Percentiles rank a stretch among this genome's conserved stretches.
These are phyloP conservation scores for Fonsecaea nubica DNA, from an alignment of 2,329 filamentous ascomycete species.

Conservation along the genomic window DNA sequence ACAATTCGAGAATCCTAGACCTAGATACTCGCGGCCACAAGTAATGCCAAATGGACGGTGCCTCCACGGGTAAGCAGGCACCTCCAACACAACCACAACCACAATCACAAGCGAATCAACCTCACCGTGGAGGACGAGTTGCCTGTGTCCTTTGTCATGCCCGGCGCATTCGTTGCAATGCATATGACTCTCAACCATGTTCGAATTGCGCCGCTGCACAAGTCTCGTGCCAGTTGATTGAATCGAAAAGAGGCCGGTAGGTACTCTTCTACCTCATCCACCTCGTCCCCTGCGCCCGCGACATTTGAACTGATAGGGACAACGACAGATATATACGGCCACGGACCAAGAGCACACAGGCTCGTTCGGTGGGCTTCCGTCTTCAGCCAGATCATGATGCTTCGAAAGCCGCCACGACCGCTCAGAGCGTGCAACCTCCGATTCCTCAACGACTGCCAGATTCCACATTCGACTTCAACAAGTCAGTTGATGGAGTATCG, in stretches of 20 bases:
- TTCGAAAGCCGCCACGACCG: no score
- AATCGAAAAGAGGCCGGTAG: conserved; percentile 25
- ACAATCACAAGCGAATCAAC: conserved; percentile 8
- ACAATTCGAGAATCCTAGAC: no score
- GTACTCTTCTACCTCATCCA: neutral
- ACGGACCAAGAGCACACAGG: conserved; percentile 11
- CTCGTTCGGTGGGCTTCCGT: no score
- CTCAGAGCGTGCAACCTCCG: no score
- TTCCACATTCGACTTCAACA: conserved; percentile 12
- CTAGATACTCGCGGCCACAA: no score
- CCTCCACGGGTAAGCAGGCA: no score
- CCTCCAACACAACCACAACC: no score
- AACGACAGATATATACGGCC: conserved; percentile 14
- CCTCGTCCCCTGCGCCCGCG: no score
- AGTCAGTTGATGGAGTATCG: conserved; percentile 9
- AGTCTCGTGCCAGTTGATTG: conserved; percentile 20
- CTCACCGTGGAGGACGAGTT: conserved; percentile 20
- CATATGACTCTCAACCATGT: conserved; percentile 17
- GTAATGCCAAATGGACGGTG: no score
- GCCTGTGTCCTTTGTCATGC: conserved; percentile 22
- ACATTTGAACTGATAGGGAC: no score
- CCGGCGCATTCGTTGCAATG: conserved; percentile 23
- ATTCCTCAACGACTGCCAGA: no score
- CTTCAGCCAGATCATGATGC: no score
- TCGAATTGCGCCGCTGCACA: conserved; percentile 16